Conservation (phyloP, 805 yeast genomes). For the Metschnikowia dekortorum region DNA sequence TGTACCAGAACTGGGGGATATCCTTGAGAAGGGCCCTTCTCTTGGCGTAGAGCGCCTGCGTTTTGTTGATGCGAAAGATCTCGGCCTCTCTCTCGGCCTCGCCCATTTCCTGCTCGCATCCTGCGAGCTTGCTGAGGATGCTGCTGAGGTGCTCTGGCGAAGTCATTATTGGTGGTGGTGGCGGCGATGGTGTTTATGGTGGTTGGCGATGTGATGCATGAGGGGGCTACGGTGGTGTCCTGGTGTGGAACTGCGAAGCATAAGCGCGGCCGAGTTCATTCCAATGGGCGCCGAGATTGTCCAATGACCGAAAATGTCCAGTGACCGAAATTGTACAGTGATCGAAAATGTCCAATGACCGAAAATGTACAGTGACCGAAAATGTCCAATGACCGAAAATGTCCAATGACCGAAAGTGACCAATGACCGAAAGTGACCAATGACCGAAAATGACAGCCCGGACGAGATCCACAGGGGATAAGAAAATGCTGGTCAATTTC, state of each 20-base stretch:
- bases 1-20: conserved; percentile 83
- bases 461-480: too few species aligned
- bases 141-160: conserved; percentile 20
- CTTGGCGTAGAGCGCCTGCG: conserved; percentile 53
- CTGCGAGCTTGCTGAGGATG: conserved; percentile 44
- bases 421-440: too few species aligned
- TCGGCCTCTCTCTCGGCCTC: conserved; percentile 59
- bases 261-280: neutral
- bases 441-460: too few species aligned
- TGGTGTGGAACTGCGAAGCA: neutral
- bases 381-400: too few species aligned
- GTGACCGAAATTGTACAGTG: too few species aligned
- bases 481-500: too few species aligned
- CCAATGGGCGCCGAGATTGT: neutral
- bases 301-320: neutral
- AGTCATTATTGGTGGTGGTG: neutral
- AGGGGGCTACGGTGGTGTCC: neutral
- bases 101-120: conserved; percentile 56
- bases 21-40: conserved; percentile 50
- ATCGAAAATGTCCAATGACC: too few species aligned
- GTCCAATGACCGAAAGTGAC: too few species aligned
- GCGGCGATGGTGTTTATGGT: neutral
- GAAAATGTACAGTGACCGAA: too few species aligned
- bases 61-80: conserved; percentile 45
- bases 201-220: neutral